These are phyloP conservation scores for Cutaneotrichosporon sp. DNA, from an alignment of 1,284 basidiomycete genomes.

Conservation along the genomic window DNA sequence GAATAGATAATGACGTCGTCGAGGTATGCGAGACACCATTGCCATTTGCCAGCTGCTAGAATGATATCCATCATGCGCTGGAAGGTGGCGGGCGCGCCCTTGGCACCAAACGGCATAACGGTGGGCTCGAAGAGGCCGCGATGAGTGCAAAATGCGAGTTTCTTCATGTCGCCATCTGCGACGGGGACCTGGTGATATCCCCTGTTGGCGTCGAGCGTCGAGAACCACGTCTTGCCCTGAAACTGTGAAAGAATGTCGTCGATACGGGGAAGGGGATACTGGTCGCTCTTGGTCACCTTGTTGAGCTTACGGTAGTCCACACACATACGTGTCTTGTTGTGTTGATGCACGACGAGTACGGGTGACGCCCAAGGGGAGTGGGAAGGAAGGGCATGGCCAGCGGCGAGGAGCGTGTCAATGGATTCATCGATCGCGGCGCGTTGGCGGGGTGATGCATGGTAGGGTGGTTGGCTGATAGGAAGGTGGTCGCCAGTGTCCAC, in stretches of 20 bases:
- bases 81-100: not conserved
- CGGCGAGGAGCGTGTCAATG: too few species aligned
- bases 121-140: not conserved
- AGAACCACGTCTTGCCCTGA: not conserved
- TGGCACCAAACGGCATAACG: not conserved
- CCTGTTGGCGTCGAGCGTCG: not conserved
- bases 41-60: not conserved
- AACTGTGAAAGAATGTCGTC: not conserved
- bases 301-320: constrained; percentile 6
- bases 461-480: too few species aligned
- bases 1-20: not conserved
- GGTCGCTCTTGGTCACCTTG: not conserved
- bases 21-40: not conserved
- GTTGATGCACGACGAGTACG: not conserved
- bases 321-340: not conserved
- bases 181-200: not conserved
- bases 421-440: too few species aligned
- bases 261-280: constrained; percentile 4
- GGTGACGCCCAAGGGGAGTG: not conserved
- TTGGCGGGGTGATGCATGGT: too few species aligned
- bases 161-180: not conserved
- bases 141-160: constrained; percentile 1
- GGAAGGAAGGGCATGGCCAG: not conserved
- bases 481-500: too few species aligned
- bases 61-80: not conserved